These are phyloP conservation scores for Aspergillus neotritici DNA, from an alignment of 2,329 filamentous ascomycete species.

Conservation along the genomic window DNA sequence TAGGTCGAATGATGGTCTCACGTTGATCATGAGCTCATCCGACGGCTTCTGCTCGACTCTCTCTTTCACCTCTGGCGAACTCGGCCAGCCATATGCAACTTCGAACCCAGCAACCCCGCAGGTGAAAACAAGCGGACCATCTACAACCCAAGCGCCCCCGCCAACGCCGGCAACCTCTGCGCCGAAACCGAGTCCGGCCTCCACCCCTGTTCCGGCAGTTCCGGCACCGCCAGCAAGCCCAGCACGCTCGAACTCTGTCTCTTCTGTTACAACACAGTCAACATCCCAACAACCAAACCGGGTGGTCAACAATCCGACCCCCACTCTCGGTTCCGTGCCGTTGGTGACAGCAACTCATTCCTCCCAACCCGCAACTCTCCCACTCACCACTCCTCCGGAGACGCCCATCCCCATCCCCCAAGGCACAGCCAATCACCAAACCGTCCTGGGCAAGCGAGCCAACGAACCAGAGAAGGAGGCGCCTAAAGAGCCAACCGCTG, in stretches of 20 bases:
- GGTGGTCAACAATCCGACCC: slow-evolving; percentile 69
- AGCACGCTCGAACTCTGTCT: slow-evolving; percentile 77
- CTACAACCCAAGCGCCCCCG: slow-evolving; percentile 59
- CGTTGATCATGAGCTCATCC: slow-evolving; percentile 89
- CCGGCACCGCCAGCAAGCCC: slow-evolving; percentile 65
- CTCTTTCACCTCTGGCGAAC: slow-evolving; percentile 74
- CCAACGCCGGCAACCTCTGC: slow-evolving; percentile 63
- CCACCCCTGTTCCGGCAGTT: slow-evolving; percentile 50
- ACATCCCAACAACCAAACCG: slow-evolving; percentile 38
- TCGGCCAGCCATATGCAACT: slow-evolving; percentile 72
- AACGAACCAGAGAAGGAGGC: slow-evolving; percentile 45
- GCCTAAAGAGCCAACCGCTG: slow-evolving; percentile 34
- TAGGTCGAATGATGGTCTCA: slow-evolving; percentile 70
- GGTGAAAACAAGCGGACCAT: slow-evolving; percentile 40
- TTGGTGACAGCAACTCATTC: slow-evolving; percentile 70
- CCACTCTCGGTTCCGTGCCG: slow-evolving; percentile 71
- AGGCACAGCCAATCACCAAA: slow-evolving; percentile 52
- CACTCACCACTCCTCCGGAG: slow-evolving; percentile 83
- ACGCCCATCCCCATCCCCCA: slow-evolving; percentile 60
- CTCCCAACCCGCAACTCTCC: slow-evolving; percentile 47
- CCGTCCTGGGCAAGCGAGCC: slow-evolving; percentile 50
- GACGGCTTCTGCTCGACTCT: slow-evolving; percentile 95
- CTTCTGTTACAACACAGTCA: slow-evolving; percentile 64
- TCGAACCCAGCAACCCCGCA: slow-evolving; percentile 24
- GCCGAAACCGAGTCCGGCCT: slow-evolving; percentile 52